phyloP scores from a whole-genome alignment of 805 yeast genomes.

The Kluyveromyces aestuarii region DNA sequence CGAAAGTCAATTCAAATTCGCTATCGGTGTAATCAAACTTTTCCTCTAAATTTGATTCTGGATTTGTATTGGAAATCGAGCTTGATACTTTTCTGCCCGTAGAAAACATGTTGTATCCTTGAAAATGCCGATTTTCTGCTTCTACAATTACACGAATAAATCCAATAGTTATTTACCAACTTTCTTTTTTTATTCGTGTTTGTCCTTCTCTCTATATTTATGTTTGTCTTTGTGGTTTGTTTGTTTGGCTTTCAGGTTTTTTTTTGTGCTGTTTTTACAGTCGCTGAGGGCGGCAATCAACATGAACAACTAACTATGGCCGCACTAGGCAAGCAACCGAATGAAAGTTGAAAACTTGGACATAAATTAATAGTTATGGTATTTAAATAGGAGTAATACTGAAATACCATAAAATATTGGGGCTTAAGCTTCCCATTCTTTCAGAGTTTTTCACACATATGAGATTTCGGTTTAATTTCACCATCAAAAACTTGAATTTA shows the following conservation, averaged over 20 bases:
- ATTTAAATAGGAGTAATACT: too few species aligned
- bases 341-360: too few species aligned
- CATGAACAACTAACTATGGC: too few species aligned
- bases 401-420: too few species aligned
- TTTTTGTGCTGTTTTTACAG: too few species aligned
- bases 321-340: too few species aligned
- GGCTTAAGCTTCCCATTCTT: background rate
- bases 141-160: background rate
- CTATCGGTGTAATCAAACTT: slow-evolving; percentile 13
- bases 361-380: too few species aligned
- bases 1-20: slow-evolving; percentile 5
- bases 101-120: background rate
- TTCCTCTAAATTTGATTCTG: slow-evolving; percentile 7
- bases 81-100: background rate
- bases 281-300: background rate
- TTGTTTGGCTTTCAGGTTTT: background rate
- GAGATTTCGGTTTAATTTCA: background rate
- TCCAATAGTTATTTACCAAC: background rate
- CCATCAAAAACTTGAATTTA: too few species aligned
- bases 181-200: too few species aligned
- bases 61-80: background rate
- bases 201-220: background rate
- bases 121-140: too few species aligned
- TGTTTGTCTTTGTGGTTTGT: background rate
- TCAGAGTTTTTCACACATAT: too few species aligned